Percentiles rank a stretch among this genome's conserved stretches.
These are phyloP conservation scores for Vitis hybrid DNA, from an alignment of 177 flowering plant genomes.

Conservation along the genomic window DNA sequence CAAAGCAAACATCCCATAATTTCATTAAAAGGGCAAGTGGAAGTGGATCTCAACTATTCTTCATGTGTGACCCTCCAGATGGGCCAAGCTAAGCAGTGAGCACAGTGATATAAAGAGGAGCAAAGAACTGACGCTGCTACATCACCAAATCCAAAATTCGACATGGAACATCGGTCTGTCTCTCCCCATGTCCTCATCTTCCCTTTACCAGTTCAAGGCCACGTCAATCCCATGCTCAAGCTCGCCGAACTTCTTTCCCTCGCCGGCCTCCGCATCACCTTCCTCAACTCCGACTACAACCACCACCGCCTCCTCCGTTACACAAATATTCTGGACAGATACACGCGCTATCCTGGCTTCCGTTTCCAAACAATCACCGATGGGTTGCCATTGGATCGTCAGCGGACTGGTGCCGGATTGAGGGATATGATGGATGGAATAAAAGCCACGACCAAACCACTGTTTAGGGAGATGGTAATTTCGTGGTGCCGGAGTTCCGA, in stretches of 20 bases:
- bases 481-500: not conserved
- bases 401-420: slow-evolving; percentile 8
- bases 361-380: slow-evolving; percentile 38
- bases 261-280: slow-evolving; percentile 27
- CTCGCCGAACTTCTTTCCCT: slow-evolving; percentile 46
- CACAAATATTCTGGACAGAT: no score
- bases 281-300: slow-evolving; percentile 4
- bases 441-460: slow-evolving; percentile 10
- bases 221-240: slow-evolving; percentile 44
- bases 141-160: no score
- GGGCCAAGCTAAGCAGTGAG: no score
- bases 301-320: no score
- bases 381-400: slow-evolving; percentile 31
- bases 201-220: slow-evolving; percentile 48
- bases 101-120: no score
- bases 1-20: no score
- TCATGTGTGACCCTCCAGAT: no score
- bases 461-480: slow-evolving; percentile 29
- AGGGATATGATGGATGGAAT: slow-evolving; percentile 21
- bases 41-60: no score
- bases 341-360: slow-evolving; percentile 16
- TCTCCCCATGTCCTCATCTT: slow-evolving; percentile 30
- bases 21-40: no score
- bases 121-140: no score
- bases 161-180: not conserved